These are phyloP conservation scores for Talaromyces sp. DNA, from an alignment of 2,329 filamentous ascomycete species.

Conservation along the genomic window DNA sequence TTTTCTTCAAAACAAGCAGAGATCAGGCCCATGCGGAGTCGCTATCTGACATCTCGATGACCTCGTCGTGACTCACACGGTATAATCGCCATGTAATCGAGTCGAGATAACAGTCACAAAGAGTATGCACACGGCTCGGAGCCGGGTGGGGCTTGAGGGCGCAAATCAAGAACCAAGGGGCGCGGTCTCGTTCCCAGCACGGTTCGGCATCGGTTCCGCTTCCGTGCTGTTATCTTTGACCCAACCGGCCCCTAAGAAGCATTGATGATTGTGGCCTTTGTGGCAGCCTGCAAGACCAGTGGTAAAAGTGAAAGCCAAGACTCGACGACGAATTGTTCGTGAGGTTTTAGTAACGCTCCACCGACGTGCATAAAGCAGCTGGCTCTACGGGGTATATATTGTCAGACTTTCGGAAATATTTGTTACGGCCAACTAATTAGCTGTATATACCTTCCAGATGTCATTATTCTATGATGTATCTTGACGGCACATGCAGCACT, in stretches of 20 bases:
- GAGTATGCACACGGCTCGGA: background rate
- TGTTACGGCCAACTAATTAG: too few relatives aligned
- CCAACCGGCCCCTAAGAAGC: too few relatives aligned
- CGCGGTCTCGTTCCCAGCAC: background rate
- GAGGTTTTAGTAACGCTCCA: background rate
- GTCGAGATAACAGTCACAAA: background rate
- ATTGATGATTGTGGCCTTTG: conserved; percentile 14
- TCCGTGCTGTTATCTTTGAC: background rate
- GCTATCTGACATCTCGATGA: background rate
- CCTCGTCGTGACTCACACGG: background rate
- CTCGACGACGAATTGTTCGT: background rate
- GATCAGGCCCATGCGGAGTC: background rate
- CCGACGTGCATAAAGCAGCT: too few relatives aligned
- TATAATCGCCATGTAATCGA: background rate
- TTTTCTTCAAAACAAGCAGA: background rate
- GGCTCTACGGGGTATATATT: too few relatives aligned
- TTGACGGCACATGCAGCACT: too few relatives aligned
- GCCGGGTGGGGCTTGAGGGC: background rate
- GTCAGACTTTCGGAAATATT: too few relatives aligned
- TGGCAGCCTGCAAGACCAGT: conserved; percentile 15
- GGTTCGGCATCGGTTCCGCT: background rate
- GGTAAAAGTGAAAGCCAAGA: conserved; percentile 9
- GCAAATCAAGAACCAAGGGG: background rate
- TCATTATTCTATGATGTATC: too few relatives aligned
- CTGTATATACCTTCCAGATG: too few relatives aligned